A percentile compares a stretch with the other conserved stretches of the same genome.
phyloP scores from a whole-genome alignment of 345 rosid genomes.

The Populus nigra region DNA sequence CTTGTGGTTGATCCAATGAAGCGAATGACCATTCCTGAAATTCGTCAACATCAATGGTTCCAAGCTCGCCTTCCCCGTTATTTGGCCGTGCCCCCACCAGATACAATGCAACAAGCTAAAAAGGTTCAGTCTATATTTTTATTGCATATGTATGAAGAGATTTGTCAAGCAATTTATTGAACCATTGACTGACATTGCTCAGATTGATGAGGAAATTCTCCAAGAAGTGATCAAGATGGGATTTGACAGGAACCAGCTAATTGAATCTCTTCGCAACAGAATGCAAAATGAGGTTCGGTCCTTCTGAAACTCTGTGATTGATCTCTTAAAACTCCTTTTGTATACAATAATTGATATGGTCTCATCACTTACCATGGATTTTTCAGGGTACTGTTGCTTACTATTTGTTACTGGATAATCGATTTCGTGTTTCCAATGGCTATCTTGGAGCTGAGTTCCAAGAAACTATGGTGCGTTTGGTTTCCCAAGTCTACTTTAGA shows the following conservation, averaged over 20 bases:
- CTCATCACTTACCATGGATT: constrained; percentile 12
- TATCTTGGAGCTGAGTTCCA: constrained; percentile 78
- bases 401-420: constrained; percentile 76
- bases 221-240: constrained; percentile 73
- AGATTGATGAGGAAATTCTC: constrained; percentile 90
- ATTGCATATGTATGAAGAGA: not conserved
- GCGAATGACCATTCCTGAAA: constrained; percentile 84
- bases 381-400: constrained; percentile 93
- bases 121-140: constrained; percentile 43
- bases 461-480: constrained; percentile 55
- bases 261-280: constrained; percentile 80
- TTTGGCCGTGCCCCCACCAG: constrained; percentile 85
- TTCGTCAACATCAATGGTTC: constrained; percentile 93
- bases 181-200: constrained; percentile 18
- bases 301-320: constrained; percentile 11
- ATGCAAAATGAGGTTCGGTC: constrained; percentile 66
- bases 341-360: not conserved
- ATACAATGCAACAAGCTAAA: constrained; percentile 70
- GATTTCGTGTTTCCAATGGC: constrained; percentile 70
- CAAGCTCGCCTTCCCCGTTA: constrained; percentile 79
- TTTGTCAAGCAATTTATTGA: not conserved
- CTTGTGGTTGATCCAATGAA: constrained; percentile 90
- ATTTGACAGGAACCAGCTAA: constrained; percentile 61
- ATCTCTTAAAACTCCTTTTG: not conserved
- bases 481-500: not conserved